Evolutionary conservation across 2,329 filamentous ascomycete genomes (phyloP), one percentile per base, ranked within the genome.

Genomic region (Fusarium fujikuroi): DNA sequence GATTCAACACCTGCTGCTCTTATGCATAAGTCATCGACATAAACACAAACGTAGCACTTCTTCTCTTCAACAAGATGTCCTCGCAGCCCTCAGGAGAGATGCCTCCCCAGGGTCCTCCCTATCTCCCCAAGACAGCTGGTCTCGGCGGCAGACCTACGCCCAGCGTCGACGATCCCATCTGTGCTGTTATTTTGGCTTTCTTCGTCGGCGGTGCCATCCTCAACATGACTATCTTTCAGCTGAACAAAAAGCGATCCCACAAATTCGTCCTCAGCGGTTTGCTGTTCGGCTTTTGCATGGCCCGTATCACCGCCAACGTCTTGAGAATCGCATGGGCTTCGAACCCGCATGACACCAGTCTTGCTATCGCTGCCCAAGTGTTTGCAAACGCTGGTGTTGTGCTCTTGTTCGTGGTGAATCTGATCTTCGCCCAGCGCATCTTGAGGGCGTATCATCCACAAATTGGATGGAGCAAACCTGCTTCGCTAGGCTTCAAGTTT

Each of bases 391-490:
- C 92, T 1, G 94, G 93, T 46, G 90, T 95, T 21, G 80, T 97
- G 39, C 81, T 97, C 12, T 84, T 97, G 32, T 95, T 93, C 81
- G 83, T 95, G 76, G 84, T 94, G 81, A 96, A 97, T 82, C 83
- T 97, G 46, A 83, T 96, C 77, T 93, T 95, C 78, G 83, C 91
- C 0, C 93, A 94, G 81, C 90, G 94, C 50, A 86, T 97, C 32
- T 81, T 96, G 23, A 88, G 94, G 60, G 92, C 92, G 9, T 88
- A 90, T 50, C 92, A 95, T 77, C 93, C 93, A 0, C 78, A 80
- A 5, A 79, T 94, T 37, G 94, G 93, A 65, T 95, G 93, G 93
- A 86, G 88, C 70, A 85, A 82, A 30, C 75, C 82, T 4, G 84
- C 89, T 30, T 85, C 84, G 4, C 72, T 84, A 25, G 63, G 81